Evolutionary conservation across 495 filamentous ascomycete species (phyloP).

Genomic region (Lepidopterella palustris): DNA sequence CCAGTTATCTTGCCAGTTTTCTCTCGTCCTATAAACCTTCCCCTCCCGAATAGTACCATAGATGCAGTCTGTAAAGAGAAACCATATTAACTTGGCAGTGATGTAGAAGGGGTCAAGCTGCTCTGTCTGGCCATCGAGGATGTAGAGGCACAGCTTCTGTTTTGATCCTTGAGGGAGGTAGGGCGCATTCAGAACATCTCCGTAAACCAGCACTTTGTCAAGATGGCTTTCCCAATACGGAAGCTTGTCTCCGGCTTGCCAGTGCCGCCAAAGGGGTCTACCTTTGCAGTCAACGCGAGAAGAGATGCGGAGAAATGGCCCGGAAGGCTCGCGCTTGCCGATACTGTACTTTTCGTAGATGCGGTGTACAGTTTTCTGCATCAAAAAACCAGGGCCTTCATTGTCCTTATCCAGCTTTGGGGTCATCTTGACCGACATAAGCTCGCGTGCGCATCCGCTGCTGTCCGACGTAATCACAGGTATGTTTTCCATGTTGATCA

Average conservation of each 20-base stretch:
- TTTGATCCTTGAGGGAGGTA: neutral
- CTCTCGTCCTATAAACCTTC: neutral
- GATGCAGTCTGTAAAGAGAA: neutral
- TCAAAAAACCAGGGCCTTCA: neutral
- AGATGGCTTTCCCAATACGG: neutral
- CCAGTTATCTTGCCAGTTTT: neutral
- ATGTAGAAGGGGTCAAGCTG: neutral
- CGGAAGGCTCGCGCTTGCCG: neutral
- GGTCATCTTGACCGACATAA: neutral
- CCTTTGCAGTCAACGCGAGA: neutral
- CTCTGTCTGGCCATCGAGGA: neutral
- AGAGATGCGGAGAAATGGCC: neutral
- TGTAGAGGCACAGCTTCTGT: neutral
- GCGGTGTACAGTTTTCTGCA: neutral
- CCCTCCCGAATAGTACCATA: neutral
- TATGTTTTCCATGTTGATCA: neutral
- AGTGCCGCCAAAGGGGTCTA: neutral
- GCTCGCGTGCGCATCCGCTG: neutral
- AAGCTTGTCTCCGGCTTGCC: neutral
- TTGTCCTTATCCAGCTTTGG: neutral
- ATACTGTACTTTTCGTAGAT: conserved; percentile 1
- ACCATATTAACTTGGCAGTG: neutral
- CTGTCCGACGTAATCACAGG: neutral
- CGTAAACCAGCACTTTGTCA: neutral
- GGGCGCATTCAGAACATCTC: neutral